Evolutionary conservation across 2,329 filamentous ascomycete genomes (phyloP).

Genomic region (Colletotrichum viniferum): DNA sequence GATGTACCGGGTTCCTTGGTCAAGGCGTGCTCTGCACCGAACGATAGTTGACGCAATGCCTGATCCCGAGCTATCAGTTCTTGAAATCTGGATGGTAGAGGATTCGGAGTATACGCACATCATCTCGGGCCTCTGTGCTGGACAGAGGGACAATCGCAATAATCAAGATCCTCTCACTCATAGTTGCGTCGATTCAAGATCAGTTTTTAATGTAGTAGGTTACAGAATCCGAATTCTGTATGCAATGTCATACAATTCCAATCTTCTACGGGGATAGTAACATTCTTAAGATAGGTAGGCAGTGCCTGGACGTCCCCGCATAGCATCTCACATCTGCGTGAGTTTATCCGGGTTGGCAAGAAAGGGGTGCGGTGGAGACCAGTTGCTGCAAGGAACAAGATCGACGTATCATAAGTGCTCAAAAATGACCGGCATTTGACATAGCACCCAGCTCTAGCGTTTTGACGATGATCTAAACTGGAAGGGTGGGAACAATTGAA

Average conservation of each 20-base stretch:
- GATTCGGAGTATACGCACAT: neutral
- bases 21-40: neutral
- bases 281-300: fast-evolving
- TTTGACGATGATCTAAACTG: neutral
- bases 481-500: neutral
- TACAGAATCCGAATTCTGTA: neutral
- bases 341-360: neutral
- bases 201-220: neutral
- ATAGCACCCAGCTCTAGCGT: fast-evolving
- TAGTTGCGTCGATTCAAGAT: neutral
- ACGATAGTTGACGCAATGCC: neutral
- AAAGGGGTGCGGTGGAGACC: neutral
- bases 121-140: neutral
- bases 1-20: neutral
- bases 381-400: neutral
- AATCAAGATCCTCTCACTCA: neutral
- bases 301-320: neutral
- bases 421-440: neutral
- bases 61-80: neutral
- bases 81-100: neutral
- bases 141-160: neutral
- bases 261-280: neutral
- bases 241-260: neutral
- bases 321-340: neutral
- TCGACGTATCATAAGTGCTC: neutral